Base-by-base conservation (phyloP, 202 grass and related monocot genomes). In the Alloteropsis angusta region DNA sequence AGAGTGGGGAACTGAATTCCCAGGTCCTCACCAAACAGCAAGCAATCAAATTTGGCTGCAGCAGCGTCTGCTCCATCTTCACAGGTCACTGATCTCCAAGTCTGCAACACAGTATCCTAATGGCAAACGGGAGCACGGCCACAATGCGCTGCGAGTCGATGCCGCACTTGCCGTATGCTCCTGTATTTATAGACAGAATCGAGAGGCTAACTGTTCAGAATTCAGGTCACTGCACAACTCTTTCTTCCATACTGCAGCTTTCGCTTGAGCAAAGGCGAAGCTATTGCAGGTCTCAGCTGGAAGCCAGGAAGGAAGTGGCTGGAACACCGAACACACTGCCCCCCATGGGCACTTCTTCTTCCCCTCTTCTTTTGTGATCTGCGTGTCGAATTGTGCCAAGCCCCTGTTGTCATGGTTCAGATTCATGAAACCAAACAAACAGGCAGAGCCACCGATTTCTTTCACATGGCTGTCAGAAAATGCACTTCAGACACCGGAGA, bases 31-130 rank as follows among this genome's bases (percentile, higher is more conserved):
- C 96, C 96, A 18, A 99, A 95, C 7, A 99, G 86, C 52, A 99
- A 65, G 50, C 88, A 99, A 38, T 99, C 92, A 65, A 93, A 95
- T 63, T 93, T 99, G 9, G 84, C 86, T 44, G 65, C 92, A 64
- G 10, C 60, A 6, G 25, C 58, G 79, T 68, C 85, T 32, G 62
- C 17, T 87, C 88, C 96, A 99, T 95, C 30, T 56, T 65, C 32
- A 36, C 50, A 61, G 74, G 47, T 53, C 18, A 81, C 37, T 7
- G 39, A 0, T 25, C 84, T 85, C 82, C 28, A 90, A 86, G 28
- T 1, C 21, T 42, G 57, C 17, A 76, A 65, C 55, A 10, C 56
- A 57, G 34, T 15, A 62, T 22, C 23, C 39, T 25, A 75, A 52
- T 23, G 39, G 43, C 15, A 23, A 34, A 68, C 22, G 23, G 53